These are phyloP conservation scores for Lepidium sativum DNA, from an alignment of 345 rosid species.

Conservation along the genomic window DNA sequence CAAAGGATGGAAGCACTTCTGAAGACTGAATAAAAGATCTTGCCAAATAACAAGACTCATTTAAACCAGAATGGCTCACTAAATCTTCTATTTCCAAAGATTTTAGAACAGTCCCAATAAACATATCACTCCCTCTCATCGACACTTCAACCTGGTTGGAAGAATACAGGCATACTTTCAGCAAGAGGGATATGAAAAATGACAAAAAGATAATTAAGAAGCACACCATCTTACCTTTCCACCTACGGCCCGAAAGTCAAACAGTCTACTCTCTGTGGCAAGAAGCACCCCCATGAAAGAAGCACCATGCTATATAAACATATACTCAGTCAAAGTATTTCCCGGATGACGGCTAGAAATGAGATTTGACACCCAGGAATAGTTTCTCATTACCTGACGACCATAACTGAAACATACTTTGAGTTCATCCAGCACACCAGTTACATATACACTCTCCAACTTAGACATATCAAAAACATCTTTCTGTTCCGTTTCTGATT, in stretches of 20 bases:
- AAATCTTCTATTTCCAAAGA: conserved; percentile 96
- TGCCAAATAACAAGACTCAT: conserved; percentile 65
- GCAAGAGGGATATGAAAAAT: conserved; percentile 13
- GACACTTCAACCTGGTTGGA: conserved; percentile 75
- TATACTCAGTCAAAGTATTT: conserved; percentile 27
- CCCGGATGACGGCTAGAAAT: conserved; percentile 10
- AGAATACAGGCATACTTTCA: conserved; percentile 16
- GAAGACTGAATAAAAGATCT: conserved; percentile 67
- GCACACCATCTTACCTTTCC: conserved; percentile 61
- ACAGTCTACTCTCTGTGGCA: conserved; percentile 59
- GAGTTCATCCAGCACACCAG: conserved; percentile 89
- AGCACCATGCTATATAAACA: conserved; percentile 42
- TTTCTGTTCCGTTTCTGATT: conserved; percentile 51
- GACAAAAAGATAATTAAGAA: neutral
- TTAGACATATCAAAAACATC: conserved; percentile 34
- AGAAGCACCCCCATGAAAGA: conserved; percentile 64
- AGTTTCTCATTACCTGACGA: conserved; percentile 41
- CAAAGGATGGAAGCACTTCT: conserved; percentile 35
- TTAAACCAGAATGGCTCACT: conserved; percentile 41
- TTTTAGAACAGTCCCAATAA: conserved; percentile 76
- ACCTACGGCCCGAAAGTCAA: conserved; percentile 88
- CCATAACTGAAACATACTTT: conserved; percentile 69
- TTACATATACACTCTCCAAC: conserved; percentile 58
- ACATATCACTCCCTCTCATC: conserved; percentile 65
- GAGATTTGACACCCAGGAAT: conserved; percentile 7